phyloP scores from a whole-genome alignment of 768 basidiomycete species.

The Serendipita vermifera region DNA sequence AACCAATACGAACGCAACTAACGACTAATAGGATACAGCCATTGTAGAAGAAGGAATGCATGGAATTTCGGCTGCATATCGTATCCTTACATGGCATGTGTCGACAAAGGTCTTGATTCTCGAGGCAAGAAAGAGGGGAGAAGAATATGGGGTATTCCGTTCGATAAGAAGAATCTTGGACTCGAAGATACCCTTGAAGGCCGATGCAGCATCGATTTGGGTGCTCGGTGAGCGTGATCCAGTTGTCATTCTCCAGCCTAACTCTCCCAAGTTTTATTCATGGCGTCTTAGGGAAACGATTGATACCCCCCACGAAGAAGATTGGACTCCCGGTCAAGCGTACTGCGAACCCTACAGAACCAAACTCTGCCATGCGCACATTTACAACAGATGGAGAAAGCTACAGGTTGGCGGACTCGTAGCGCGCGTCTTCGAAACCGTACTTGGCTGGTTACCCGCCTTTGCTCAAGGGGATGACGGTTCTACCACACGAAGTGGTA shows the following conservation, averaged over 20 bases:
- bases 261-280: neutral
- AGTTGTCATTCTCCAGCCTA: neutral
- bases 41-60: neutral
- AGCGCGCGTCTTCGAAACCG: neutral
- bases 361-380: neutral
- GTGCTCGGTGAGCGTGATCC: neutral
- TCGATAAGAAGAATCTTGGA: too few species aligned
- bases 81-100: neutral
- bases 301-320: slow-evolving; percentile 10
- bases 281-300: slow-evolving; percentile 13
- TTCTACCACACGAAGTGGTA: slow-evolving; percentile 21
- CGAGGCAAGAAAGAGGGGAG: slow-evolving; percentile 13
- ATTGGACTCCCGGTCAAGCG: slow-evolving; percentile 9
- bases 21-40: neutral
- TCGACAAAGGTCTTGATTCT: slow-evolving; percentile 6
- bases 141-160: too few species aligned
- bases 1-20: too few species aligned
- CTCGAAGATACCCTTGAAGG: neutral
- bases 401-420: neutral
- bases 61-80: neutral
- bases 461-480: neutral
- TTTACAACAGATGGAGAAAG: neutral
- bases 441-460: neutral
- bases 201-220: slow-evolving; percentile 6
- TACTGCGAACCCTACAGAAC: too few species aligned